Evolutionary conservation across 2,329 filamentous ascomycete species (phyloP).

Genomic region (Pleurostoma richardsiae): DNA sequence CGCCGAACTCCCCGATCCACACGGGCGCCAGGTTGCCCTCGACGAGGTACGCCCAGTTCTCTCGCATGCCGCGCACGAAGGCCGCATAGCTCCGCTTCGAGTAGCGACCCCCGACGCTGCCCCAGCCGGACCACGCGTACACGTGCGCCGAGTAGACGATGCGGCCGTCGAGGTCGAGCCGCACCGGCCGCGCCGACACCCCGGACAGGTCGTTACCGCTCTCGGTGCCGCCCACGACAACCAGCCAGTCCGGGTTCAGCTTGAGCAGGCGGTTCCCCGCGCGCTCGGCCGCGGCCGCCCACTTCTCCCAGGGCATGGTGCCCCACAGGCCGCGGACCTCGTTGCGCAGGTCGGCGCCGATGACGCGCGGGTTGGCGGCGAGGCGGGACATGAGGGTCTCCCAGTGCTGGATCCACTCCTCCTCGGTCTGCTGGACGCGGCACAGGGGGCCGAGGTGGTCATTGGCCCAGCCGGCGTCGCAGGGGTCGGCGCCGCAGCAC

Average conservation of each 20-base stretch:
- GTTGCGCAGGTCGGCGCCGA: slow-evolving; percentile 64
- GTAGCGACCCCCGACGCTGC: slow-evolving; percentile 54
- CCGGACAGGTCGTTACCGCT: slow-evolving; percentile 61
- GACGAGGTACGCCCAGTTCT: slow-evolving; percentile 63
- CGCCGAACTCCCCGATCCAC: slow-evolving; percentile 65
- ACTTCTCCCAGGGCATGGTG: slow-evolving; percentile 61
- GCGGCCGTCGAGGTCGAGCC: slow-evolving; percentile 45
- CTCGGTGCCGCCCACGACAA: slow-evolving; percentile 63
- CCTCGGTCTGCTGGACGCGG: slow-evolving; percentile 57
- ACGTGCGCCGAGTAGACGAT: slow-evolving; percentile 67
- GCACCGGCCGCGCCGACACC: slow-evolving; percentile 49
- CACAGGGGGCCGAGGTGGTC: slow-evolving; percentile 57
- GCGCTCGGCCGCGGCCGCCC: slow-evolving; percentile 59
- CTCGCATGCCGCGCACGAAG: slow-evolving; percentile 57
- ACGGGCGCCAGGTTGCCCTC: slow-evolving; percentile 52
- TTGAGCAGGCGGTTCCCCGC: slow-evolving; percentile 56
- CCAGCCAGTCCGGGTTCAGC: slow-evolving; percentile 59
- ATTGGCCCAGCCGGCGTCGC: slow-evolving; percentile 63
- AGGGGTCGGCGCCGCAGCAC: slow-evolving; percentile 65
- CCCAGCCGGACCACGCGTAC: slow-evolving; percentile 68
- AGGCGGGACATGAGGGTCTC: slow-evolving; percentile 58
- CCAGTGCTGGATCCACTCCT: slow-evolving; percentile 64
- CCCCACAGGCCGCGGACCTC: slow-evolving; percentile 66
- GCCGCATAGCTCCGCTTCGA: slow-evolving; percentile 54
- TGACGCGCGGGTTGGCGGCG: slow-evolving; percentile 53